Conservation (phyloP, 805 yeast genomes). For the Suhomyces sp. region DNA sequence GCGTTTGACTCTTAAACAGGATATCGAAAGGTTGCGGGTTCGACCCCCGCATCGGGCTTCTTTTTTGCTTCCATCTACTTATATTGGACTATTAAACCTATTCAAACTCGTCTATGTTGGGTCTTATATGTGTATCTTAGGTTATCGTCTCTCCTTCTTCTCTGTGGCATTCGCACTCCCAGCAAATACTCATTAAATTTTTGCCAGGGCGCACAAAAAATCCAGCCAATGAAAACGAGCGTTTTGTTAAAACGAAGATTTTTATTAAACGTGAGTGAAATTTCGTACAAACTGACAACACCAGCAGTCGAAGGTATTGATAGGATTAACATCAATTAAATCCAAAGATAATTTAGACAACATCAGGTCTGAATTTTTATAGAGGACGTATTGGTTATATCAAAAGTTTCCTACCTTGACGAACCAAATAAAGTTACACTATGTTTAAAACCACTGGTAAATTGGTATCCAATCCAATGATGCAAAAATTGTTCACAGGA, state of each 20-base stretch:
- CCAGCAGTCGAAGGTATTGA: neutral
- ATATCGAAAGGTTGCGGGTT: neutral
- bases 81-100: too few species aligned
- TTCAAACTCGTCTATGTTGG: neutral
- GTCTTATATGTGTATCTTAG: neutral
- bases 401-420: neutral
- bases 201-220: constrained; percentile 1
- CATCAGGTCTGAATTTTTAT: neutral
- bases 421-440: neutral
- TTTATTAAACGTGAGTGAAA: constrained; percentile 3
- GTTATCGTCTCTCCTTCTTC: neutral
- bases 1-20: constrained; percentile 2
- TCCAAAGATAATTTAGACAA: constrained; percentile 2
- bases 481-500: constrained; percentile 56
- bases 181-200: neutral
- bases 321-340: neutral
- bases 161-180: neutral
- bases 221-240: constrained; percentile 5
- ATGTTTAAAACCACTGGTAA: constrained; percentile 9
- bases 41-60: constrained; percentile 2
- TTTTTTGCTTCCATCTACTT: neutral
- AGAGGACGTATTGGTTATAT: neutral
- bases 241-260: constrained; percentile 4
- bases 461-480: constrained; percentile 14
- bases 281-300: constrained; percentile 1